A percentile compares a stretch with the other conserved stretches of the same genome.
Conservation (phyloP, 805 yeast species). For the Candida fluviatilis region DNA sequence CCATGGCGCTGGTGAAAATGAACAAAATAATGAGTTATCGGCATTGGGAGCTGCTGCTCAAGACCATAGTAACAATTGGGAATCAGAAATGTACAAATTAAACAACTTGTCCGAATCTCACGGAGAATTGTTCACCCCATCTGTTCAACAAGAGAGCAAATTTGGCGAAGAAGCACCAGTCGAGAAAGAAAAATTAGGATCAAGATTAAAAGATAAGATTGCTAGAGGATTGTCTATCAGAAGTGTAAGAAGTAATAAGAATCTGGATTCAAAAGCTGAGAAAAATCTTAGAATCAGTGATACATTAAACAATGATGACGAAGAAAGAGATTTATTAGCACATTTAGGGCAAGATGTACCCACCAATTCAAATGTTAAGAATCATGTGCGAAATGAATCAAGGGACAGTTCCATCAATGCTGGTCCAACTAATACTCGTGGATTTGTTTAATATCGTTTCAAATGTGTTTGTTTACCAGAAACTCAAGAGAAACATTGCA, state of each 20-base stretch:
- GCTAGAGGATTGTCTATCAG: slow-evolving; percentile 38
- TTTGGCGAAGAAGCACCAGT: slow-evolving; percentile 7
- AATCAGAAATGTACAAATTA: slow-evolving; percentile 54
- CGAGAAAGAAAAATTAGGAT: slow-evolving; percentile 24
- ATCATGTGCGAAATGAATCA: slow-evolving; percentile 6
- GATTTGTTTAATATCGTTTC: neutral
- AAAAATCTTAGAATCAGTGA: slow-evolving; percentile 22
- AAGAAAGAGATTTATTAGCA: slow-evolving; percentile 6
- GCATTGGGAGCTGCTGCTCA: slow-evolving; percentile 82
- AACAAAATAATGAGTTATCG: slow-evolving; percentile 45
- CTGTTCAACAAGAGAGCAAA: slow-evolving; percentile 26
- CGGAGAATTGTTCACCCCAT: slow-evolving; percentile 22
- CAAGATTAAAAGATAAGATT: slow-evolving; percentile 40
- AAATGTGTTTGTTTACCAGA: neutral
- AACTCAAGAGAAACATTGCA: too few relatives aligned
- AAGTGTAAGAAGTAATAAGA: slow-evolving; percentile 14
- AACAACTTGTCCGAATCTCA: slow-evolving; percentile 20
- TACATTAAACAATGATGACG: slow-evolving; percentile 15
- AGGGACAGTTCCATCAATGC: slow-evolving; percentile 1
- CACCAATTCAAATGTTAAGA: slow-evolving; percentile 1
- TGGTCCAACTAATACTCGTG: neutral
- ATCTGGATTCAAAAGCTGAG: slow-evolving; percentile 6
- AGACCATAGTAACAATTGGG: slow-evolving; percentile 76
- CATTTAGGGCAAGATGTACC: slow-evolving; percentile 6
- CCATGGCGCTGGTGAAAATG: neutral